A percentile compares a stretch with the other conserved stretches of the same genome.
Conservation (phyloP, 306 rosid species). For the Glycine tomentella region DNA sequence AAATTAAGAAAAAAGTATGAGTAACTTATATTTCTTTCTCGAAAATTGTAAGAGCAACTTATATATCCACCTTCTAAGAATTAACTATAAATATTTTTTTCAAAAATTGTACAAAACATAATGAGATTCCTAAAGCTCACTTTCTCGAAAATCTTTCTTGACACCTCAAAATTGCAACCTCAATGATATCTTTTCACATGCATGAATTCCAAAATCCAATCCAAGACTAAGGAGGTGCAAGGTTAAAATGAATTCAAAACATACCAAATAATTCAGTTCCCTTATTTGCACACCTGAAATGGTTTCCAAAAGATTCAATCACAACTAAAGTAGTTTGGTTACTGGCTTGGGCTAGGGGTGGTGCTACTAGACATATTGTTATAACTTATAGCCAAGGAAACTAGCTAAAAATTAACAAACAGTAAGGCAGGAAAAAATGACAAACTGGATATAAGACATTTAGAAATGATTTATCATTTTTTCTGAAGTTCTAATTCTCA, state of each 20-base stretch:
- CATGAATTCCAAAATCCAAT: neutral
- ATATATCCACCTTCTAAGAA: too few relatives aligned
- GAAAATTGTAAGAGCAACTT: too few relatives aligned
- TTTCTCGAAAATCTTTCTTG: too few relatives aligned
- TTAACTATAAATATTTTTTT: too few relatives aligned
- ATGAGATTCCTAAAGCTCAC: too few relatives aligned
- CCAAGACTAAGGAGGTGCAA: neutral
- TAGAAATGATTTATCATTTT: neutral
- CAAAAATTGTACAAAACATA: too few relatives aligned
- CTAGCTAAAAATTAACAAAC: neutral
- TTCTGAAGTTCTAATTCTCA: conserved; percentile 4
- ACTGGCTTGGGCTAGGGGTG: neutral
- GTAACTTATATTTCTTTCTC: too few relatives aligned
- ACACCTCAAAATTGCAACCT: too few relatives aligned
- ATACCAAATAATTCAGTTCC: neutral
- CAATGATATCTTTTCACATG: neutral
- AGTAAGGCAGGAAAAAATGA: neutral
- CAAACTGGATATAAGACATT: neutral
- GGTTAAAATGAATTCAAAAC: neutral
- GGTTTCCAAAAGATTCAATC: neutral
- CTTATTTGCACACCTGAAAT: neutral
- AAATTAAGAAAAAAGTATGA: too few relatives aligned
- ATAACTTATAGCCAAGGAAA: neutral
- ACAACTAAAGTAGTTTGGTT: neutral
- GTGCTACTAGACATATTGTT: neutral